A percentile compares a stretch with the other conserved stretches of the same genome.
These are phyloP conservation scores for Lenzites betulinus DNA, from an alignment of 768 basidiomycete species.

Conservation along the genomic window DNA sequence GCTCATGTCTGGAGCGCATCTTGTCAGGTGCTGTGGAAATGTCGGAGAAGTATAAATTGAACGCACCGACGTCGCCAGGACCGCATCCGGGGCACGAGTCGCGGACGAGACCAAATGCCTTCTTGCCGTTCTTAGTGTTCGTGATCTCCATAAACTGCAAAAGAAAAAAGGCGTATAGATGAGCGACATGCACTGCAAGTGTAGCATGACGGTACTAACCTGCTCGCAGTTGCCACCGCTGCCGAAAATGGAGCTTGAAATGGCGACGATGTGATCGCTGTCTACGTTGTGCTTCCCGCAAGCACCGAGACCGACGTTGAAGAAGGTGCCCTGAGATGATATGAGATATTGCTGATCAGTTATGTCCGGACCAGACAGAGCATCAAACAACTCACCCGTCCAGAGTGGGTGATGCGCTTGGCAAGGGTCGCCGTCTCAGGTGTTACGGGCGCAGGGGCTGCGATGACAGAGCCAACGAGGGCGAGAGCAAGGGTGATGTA, in stretches of 20 bases:
- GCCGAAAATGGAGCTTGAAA: conserved; percentile 54
- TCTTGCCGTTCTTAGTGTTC: conserved; percentile 54
- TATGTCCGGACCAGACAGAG: not conserved
- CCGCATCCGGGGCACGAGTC: conserved; percentile 63
- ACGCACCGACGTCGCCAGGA: conserved; percentile 55
- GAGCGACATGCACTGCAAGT: not conserved
- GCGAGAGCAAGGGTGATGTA: conserved; percentile 24
- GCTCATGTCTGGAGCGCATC: conserved; percentile 58
- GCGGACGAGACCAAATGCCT: conserved; percentile 47
- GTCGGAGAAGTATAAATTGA: not conserved
- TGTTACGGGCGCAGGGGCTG: conserved; percentile 45
- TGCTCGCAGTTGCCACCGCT: conserved; percentile 58
- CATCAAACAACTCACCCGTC: conserved; percentile 43
- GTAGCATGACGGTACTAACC: conserved; percentile 39
- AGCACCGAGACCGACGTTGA: conserved; percentile 57
- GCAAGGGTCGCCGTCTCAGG: conserved; percentile 40
- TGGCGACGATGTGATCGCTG: conserved; percentile 60
- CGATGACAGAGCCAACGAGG: conserved; percentile 44
- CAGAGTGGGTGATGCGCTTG: conserved; percentile 52
- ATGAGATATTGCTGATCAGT: not conserved
- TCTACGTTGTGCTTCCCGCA: conserved; percentile 55
- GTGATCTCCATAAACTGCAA: conserved; percentile 58
- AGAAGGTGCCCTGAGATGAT: conserved; percentile 62
- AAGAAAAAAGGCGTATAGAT: not conserved
- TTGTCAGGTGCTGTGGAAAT: not conserved